A percentile compares a stretch with the other conserved stretches of the same genome.
These are phyloP conservation scores for Nitzschia putrida DNA, from an alignment of 108 stramenopile species.

Conservation along the genomic window DNA sequence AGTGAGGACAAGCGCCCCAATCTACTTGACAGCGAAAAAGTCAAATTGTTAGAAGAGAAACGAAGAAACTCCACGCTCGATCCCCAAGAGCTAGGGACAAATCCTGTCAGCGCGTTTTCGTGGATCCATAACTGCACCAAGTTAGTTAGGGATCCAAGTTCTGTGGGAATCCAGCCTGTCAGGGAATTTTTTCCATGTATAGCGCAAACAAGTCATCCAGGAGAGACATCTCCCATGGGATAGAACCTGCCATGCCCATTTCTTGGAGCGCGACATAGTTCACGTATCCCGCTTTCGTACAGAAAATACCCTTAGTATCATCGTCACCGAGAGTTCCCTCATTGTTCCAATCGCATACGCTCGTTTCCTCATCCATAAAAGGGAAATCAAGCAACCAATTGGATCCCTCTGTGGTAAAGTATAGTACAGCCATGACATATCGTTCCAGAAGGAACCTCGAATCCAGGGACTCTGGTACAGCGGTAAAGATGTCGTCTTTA, in stretches of 20 bases:
- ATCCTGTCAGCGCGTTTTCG: no score
- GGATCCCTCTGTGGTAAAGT: not conserved
- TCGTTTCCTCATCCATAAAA: not conserved
- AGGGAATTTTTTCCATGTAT: no score
- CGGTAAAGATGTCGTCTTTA: not conserved
- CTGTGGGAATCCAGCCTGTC: no score
- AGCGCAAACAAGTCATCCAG: not conserved
- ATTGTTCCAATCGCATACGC: slow-evolving; percentile 8
- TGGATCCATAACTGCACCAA: not conserved
- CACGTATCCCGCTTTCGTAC: not conserved
- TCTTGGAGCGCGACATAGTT: not conserved
- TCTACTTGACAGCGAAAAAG: no score
- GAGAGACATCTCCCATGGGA: not conserved
- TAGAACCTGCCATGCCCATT: not conserved
- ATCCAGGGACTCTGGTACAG: no score
- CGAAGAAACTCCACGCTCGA: no score
- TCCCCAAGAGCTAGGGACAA: no score
- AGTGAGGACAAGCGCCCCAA: no score
- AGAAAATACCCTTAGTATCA: not conserved
- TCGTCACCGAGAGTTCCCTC: not conserved
- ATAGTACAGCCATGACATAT: slow-evolving; percentile 1
- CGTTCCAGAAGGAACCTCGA: not conserved
- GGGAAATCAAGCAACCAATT: not conserved
- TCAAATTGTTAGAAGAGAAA: no score
- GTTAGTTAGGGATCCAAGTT: not conserved